phyloP scores from a whole-genome alignment of 169 alveolate genomes.

The Plasmodium vivax region DNA sequence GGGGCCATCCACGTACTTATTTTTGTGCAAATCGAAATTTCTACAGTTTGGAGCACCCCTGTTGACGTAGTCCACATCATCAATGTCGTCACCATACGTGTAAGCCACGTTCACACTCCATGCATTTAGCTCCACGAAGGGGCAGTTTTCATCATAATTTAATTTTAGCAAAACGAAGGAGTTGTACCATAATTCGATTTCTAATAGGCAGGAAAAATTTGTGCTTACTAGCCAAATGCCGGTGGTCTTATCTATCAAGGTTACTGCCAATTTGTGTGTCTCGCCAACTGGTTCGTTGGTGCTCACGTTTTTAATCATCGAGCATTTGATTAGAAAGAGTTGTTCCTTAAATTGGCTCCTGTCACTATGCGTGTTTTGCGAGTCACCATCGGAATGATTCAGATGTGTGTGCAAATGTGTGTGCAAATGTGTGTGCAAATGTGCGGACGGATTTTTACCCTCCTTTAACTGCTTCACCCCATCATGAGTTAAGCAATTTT shows the following conservation, averaged over 20 bases:
- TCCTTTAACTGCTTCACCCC: background rate
- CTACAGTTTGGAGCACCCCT: background rate
- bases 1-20: slow-evolving; percentile 14
- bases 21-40: slow-evolving; percentile 14
- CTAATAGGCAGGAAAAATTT: slow-evolving; percentile 31
- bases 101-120: slow-evolving; percentile 71
- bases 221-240: slow-evolving; percentile 68
- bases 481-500: background rate
- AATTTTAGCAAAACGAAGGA: slow-evolving; percentile 69
- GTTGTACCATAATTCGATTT: slow-evolving; percentile 65
- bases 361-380: background rate
- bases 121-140: slow-evolving; percentile 36
- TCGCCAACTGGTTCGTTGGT: background rate
- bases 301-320: slow-evolving; percentile 56
- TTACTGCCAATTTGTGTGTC: background rate
- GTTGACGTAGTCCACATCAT: slow-evolving; percentile 38
- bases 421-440: too few species aligned
- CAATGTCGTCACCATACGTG: slow-evolving; percentile 73
- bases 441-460: background rate
- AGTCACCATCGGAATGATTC: background rate
- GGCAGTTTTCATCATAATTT: slow-evolving; percentile 13
- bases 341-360: slow-evolving; percentile 10
- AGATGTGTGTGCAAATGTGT: background rate
- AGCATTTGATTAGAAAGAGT: slow-evolving; percentile 58
- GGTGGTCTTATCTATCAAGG: slow-evolving; percentile 1